A percentile compares a stretch with the other conserved stretches of the same genome.
These are phyloP conservation scores for Aspergillus niger DNA, from an alignment of 2,329 filamentous ascomycete species.

Conservation along the genomic window DNA sequence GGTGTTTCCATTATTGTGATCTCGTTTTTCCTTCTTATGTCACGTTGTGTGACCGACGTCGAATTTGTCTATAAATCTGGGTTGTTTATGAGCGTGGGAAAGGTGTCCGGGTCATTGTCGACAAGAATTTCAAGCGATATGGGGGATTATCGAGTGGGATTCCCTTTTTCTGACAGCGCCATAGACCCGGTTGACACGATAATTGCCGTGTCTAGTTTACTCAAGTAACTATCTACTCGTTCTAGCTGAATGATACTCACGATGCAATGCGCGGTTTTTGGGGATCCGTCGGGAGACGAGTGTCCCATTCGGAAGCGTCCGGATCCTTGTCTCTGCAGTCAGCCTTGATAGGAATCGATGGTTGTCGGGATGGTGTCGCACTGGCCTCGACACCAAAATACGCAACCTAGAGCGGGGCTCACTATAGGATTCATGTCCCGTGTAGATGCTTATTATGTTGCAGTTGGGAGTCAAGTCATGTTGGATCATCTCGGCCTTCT, in stretches of 20 bases:
- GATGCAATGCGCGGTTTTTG: neutral
- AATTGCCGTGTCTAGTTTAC: neutral
- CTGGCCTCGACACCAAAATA: neutral
- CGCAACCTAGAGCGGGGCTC: neutral
- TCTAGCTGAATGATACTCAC: conserved; percentile 2
- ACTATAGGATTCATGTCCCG: neutral
- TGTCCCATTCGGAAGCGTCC: neutral
- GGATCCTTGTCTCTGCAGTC: neutral
- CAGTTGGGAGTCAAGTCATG: no score
- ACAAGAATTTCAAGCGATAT: neutral
- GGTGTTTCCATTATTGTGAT: neutral
- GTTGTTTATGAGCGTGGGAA: conserved; percentile 10
- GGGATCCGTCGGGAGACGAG: neutral
- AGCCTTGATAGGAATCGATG: neutral
- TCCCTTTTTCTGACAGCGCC: conserved; percentile 3
- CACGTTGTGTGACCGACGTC: neutral
- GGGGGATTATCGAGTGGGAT: neutral
- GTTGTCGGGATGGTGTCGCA: no score
- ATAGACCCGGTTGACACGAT: conserved; percentile 5
- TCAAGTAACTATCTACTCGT: neutral
- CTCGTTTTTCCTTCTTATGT: neutral
- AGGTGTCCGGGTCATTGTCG: neutral
- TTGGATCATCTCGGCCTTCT: no score
- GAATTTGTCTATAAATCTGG: neutral
- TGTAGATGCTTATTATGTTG: no score